phyloP scores from a whole-genome alignment of 2,329 filamentous ascomycete species.

The Verticillium klebahnii region DNA sequence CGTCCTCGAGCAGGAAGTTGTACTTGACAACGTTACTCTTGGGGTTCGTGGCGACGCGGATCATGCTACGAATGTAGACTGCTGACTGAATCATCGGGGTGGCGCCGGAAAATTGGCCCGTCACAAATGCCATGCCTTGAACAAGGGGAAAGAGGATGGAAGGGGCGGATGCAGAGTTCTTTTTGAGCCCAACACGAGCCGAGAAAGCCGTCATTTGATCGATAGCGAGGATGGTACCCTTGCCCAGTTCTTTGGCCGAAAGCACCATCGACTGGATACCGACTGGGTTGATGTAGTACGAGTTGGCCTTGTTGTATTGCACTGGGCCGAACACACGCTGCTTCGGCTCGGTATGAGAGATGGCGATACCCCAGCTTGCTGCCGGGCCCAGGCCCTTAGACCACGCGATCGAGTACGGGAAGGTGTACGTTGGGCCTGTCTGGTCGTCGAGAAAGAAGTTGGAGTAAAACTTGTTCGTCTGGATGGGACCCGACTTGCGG shows the following conservation, averaged over 20 bases:
- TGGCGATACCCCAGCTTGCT: constrained; percentile 63
- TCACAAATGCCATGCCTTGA: constrained; percentile 77
- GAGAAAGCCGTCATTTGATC: constrained; percentile 44
- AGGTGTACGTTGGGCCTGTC: constrained; percentile 57
- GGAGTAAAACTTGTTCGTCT: constrained; percentile 67
- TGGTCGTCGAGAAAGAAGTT: constrained; percentile 69
- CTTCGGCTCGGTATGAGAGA: constrained; percentile 60
- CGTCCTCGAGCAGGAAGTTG: constrained; percentile 59
- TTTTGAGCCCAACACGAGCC: constrained; percentile 58
- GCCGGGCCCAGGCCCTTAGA: constrained; percentile 50
- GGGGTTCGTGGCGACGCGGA: constrained; percentile 38
- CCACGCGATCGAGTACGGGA: constrained; percentile 63
- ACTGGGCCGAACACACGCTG: constrained; percentile 58
- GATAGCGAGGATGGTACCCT: constrained; percentile 43
- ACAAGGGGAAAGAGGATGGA: constrained; percentile 67
- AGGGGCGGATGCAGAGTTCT: constrained; percentile 38
- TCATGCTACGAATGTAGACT: constrained; percentile 60
- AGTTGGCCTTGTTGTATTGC: constrained; percentile 45
- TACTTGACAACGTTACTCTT: constrained; percentile 64
- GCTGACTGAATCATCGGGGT: constrained; percentile 64
- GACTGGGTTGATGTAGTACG: constrained; percentile 68
- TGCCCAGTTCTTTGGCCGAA: constrained; percentile 63
- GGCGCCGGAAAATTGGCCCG: constrained; percentile 60
- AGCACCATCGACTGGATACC: constrained; percentile 65
- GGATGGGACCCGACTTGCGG: constrained; percentile 33